phyloP scores from a whole-genome alignment of 2,329 filamentous ascomycete species.

The Colletotrichum camelliae region DNA sequence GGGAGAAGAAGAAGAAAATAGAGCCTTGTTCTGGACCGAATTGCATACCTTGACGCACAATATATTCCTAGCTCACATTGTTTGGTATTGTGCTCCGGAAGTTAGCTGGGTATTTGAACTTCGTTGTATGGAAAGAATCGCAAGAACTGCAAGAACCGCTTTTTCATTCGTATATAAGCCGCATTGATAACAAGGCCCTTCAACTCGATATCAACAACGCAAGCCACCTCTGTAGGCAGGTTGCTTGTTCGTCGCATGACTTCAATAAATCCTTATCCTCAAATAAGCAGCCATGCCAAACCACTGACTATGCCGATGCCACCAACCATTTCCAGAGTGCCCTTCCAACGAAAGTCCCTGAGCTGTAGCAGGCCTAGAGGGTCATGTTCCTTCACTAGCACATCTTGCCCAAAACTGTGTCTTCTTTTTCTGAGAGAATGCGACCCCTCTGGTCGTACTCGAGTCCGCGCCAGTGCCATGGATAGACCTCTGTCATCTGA shows the following conservation, averaged over 20 bases:
- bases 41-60: no score
- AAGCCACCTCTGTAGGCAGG: neutral
- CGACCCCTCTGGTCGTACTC: neutral
- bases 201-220: neutral
- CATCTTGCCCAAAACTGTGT: constrained; percentile 23
- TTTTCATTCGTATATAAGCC: neutral
- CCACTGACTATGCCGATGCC: constrained; percentile 78
- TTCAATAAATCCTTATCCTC: neutral
- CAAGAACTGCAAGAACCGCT: neutral
- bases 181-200: neutral
- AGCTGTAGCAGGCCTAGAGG: constrained; percentile 80
- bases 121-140: neutral
- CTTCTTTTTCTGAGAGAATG: constrained; percentile 11
- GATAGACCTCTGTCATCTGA: neutral
- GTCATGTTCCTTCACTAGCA: constrained; percentile 65
- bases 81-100: neutral
- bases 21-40: no score
- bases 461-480: neutral
- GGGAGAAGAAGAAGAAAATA: no score
- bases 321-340: constrained; percentile 76
- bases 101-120: neutral
- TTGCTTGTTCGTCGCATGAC: neutral
- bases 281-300: constrained; percentile 62
- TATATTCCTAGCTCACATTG: no score
- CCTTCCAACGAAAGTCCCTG: constrained; percentile 66